Conservation (phyloP, 139 green algal genomes). For the Coccomyxa sp. region DNA sequence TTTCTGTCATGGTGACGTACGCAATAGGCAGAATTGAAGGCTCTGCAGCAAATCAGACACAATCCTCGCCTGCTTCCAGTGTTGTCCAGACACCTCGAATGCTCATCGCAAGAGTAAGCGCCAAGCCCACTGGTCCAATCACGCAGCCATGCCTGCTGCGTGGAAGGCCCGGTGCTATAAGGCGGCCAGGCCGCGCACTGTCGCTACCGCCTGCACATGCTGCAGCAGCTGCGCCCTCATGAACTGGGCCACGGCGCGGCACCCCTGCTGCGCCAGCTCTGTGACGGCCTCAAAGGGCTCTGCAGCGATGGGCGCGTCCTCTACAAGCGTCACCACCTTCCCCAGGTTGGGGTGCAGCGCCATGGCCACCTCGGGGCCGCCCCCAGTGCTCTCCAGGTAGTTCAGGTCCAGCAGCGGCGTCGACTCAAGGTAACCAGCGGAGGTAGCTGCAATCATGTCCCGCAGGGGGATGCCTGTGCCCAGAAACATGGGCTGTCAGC, state of each 20-base stretch:
- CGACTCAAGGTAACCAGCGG: conserved; percentile 72
- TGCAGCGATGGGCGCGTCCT: conserved; percentile 51
- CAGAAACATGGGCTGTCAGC: not conserved
- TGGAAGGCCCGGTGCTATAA: not conserved
- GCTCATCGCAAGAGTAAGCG: no score
- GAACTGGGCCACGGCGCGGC: conserved; percentile 53
- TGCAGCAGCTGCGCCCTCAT: conserved; percentile 31
- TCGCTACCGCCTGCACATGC: not conserved
- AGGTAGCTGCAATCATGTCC: conserved; percentile 68
- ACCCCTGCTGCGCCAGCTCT: conserved; percentile 62
- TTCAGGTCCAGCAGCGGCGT: conserved; percentile 88
- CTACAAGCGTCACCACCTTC: conserved; percentile 48
- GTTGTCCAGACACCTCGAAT: no score
- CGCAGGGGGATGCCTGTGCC: conserved; percentile 61
- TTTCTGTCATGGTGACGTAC: no score
- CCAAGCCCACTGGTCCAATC: no score
- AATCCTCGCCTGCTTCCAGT: no score
- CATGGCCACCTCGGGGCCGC: conserved; percentile 71
- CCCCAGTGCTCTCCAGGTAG: conserved; percentile 75
- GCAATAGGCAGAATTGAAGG: no score
- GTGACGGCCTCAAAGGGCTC: conserved; percentile 71
- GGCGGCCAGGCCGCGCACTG: not conserved
- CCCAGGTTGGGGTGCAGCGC: conserved; percentile 62
- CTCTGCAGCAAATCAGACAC: no score
- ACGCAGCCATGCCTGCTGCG: no score